Base-by-base conservation (phyloP, 345 rosid species). In the Ceriops decandra region DNA sequence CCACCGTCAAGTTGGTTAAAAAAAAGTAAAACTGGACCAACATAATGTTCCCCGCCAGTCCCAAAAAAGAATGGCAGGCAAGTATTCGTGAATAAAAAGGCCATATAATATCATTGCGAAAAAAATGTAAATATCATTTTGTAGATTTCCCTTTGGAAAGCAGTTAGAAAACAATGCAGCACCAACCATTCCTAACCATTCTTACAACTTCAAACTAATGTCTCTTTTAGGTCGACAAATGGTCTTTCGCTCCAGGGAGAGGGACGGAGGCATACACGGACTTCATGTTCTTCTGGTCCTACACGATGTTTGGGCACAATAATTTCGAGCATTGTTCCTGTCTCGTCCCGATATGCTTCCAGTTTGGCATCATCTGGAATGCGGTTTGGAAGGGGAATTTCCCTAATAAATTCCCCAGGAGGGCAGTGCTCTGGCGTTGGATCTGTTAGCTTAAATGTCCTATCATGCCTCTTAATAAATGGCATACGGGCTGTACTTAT, bases 211-310 rank as follows among this genome's bases (percentile, higher is more conserved):
- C 73, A 78, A 54, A 77, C 67, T 72, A 72, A 78, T 68, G 72
- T 67, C 72, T 73, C 76, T 64, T 74, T 70, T 57, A 65, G 74
- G 72, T 74, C 66, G 61, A 79, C 79, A 63, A 60, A 75, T 20
- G 81, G 66, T 66, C 86, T 64, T 62, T 82, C 80, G 57, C 82
- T 76, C 88, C 88, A 70, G 57, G 79, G 65, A 57, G 72, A 26
- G 60, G 97, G 90, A 65, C 95, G 88, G 54, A 88, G 79, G 83
- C 92, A 90, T 24, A 90, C 93, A 10, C 83, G 93, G 60, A 91
- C 97, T 74, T 91, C 97, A 52, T 91, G 97, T 83, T 91, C 97
- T 83, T 89, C 97, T 51, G 90, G 96, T 71, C 97, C 97, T 49
- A 60, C 57, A 7, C 86, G 85, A 79, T 79, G 83, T 82, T 91